Conservation (phyloP, 75 land plant genomes). For the Isoetes taiwanensis region DNA sequence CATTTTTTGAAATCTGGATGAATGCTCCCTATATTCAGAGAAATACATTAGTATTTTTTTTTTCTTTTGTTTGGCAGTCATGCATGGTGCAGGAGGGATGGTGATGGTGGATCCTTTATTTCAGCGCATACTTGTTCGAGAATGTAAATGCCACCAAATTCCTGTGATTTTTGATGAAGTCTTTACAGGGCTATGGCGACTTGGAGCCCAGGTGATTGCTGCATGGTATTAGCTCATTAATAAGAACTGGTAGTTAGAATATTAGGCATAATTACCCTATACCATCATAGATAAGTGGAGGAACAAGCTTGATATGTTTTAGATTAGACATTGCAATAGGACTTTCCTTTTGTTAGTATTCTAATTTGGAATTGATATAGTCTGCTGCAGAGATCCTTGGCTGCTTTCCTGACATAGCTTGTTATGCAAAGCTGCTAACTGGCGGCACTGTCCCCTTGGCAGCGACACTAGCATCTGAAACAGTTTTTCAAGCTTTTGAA, state of each 20-base stretch:
- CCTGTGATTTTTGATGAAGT: slow-evolving; percentile 94
- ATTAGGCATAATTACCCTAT: too few species aligned
- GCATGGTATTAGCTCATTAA: too few species aligned
- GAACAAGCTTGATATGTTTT: too few species aligned
- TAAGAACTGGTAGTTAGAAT: too few species aligned
- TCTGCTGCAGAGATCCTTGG: slow-evolving; percentile 64
- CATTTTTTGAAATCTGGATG: too few species aligned
- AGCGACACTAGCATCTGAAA: slow-evolving; percentile 61
- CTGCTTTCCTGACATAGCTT: slow-evolving; percentile 80
- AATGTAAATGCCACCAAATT: slow-evolving; percentile 41
- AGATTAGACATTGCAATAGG: too few species aligned
- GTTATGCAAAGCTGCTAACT: slow-evolving; percentile 77
- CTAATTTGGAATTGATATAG: slow-evolving; percentile 22
- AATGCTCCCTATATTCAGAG: too few species aligned
- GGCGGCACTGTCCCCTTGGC: slow-evolving; percentile 83
- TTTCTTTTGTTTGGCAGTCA: slow-evolving; percentile 32
- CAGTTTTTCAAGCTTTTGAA: slow-evolving; percentile 57
- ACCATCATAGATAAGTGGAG: too few species aligned
- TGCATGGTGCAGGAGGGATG: slow-evolving; percentile 95
- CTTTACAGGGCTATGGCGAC: slow-evolving; percentile 88
- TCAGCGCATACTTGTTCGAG: slow-evolving; percentile 60
- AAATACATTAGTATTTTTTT: neutral
- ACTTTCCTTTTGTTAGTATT: slow-evolving; percentile 7
- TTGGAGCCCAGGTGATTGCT: slow-evolving; percentile 87
- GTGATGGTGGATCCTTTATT: slow-evolving; percentile 86